Conservation (phyloP, 2,329 filamentous ascomycete genomes). For the Claviceps lovelessii region DNA sequence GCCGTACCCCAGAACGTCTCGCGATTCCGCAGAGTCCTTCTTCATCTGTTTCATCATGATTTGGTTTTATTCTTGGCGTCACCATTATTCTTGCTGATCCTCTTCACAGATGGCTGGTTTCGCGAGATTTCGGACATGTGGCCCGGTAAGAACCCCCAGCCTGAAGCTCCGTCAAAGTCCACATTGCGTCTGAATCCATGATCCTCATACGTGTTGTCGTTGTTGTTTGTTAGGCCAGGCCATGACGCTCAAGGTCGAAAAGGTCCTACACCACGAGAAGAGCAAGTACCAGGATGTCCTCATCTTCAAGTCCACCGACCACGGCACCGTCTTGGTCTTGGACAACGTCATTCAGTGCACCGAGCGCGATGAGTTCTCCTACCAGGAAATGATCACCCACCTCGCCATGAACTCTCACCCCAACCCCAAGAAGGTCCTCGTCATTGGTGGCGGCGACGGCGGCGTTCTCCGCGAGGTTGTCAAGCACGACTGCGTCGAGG, state of each 20-base stretch:
- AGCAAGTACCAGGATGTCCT: conserved; percentile 98
- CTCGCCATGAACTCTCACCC: conserved; percentile 97
- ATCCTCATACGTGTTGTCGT: conserved; percentile 6
- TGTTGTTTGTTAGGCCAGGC: conserved; percentile 55
- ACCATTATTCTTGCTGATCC: background rate
- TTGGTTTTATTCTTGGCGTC: background rate
- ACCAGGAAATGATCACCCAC: conserved; percentile 99
- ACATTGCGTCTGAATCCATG: background rate
- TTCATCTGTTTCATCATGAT: no score
- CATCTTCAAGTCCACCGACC: conserved; percentile 95
- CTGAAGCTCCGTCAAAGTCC: background rate
- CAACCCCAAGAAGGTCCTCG: conserved; percentile 93
- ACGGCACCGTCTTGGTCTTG: conserved; percentile 89
- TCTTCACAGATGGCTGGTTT: conserved; percentile 87
- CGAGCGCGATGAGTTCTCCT: conserved; percentile 96
- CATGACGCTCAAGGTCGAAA: conserved; percentile 96
- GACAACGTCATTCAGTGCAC: conserved; percentile 99
- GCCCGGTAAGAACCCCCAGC: conserved; percentile 45
- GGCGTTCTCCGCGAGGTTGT: conserved; percentile 96
- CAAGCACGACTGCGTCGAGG: conserved; percentile 95
- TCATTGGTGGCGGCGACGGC: conserved; percentile 94
- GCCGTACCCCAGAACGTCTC: no score
- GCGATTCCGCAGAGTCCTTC: no score
- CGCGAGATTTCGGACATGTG: conserved; percentile 98
- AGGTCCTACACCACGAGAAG: conserved; percentile 98